Evolutionary conservation across 805 yeast genomes (phyloP), one percentile per base, ranked within the genome.

Genomic region (Kuraishia ogatae): DNA sequence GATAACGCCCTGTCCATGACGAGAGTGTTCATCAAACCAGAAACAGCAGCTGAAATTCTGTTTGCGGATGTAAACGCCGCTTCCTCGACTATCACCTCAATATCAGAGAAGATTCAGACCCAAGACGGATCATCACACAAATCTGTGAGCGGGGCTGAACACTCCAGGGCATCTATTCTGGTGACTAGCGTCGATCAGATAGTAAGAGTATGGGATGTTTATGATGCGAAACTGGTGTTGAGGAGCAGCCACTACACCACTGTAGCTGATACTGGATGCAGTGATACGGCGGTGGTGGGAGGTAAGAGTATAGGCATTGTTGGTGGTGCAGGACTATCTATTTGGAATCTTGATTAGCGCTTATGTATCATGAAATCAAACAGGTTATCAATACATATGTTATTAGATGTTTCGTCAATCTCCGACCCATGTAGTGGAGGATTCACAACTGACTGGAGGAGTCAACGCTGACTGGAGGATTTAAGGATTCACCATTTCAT

Each of bases 251-350:
- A 66, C 50, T 88, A 86, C 66, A 89, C 97, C 1, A 85, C 96
- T 0, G 82, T 91, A 39, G 96, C 97, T 0, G 99, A 93, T 63
- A 89, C 97, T 0, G 97, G 97, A 0, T 83, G 90, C 50, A 68
- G 83, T 28, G 64, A 66, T 11, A 71, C 68, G 1, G 54, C 58
- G 2, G 62, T 66, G 1, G 54, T 77, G 28, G 72, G 76, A 1
- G 43, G 43, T 8, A 35, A 35, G 43, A 35, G 43, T 8, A 15
- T 35, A 8, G 43, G 43, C 3, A 65, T 85, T 1, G 70, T 89
- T 39, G 97, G 93, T 11, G 97, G 97, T 15, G 87, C 92, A 1
- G 97, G 97, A 1, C 61, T 88, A n/a, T 82, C 89, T 48, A 59
- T 74, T 20, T 84, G 81, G 80, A 59, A 66, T 28, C 43, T 35